Conservation (phyloP, 108 stramenopile genomes). For the Nannochloropsis gaditana region DNA sequence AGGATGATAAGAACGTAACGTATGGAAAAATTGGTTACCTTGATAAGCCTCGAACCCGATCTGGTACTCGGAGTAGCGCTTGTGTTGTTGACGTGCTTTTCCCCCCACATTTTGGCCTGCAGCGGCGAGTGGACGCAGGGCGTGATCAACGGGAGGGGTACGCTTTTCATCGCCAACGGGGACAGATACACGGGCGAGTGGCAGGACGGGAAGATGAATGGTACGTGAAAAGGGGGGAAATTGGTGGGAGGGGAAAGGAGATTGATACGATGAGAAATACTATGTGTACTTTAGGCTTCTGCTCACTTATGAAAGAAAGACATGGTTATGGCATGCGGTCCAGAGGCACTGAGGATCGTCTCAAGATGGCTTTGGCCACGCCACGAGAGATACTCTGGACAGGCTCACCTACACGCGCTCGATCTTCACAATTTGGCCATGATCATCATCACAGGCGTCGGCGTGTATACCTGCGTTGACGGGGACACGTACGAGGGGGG, state of each 20-base stretch:
- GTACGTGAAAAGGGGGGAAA: background rate
- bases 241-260: background rate
- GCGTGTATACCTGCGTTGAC: constrained; percentile 21
- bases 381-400: too few relatives aligned
- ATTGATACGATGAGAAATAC: background rate
- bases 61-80: too few relatives aligned
- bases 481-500: constrained; percentile 21
- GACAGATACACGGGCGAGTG: constrained; percentile 5
- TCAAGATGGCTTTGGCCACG: too few relatives aligned
- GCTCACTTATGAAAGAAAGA: too few relatives aligned
- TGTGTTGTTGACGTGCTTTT: background rate
- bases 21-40: too few relatives aligned
- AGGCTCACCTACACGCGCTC: too few relatives aligned
- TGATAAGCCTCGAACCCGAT: too few relatives aligned
- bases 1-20: too few relatives aligned
- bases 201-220: background rate
- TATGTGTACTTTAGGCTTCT: too few relatives aligned
- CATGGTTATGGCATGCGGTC: too few relatives aligned
- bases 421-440: background rate
- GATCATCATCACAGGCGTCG: background rate
- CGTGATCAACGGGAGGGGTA: constrained; percentile 12
- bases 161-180: constrained; percentile 18
- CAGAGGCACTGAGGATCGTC: too few relatives aligned
- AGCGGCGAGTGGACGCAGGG: constrained; percentile 23
- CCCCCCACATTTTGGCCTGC: background rate